phyloP scores from a whole-genome alignment of 2,329 filamentous ascomycete genomes.

The Arachnomyces sp. region DNA sequence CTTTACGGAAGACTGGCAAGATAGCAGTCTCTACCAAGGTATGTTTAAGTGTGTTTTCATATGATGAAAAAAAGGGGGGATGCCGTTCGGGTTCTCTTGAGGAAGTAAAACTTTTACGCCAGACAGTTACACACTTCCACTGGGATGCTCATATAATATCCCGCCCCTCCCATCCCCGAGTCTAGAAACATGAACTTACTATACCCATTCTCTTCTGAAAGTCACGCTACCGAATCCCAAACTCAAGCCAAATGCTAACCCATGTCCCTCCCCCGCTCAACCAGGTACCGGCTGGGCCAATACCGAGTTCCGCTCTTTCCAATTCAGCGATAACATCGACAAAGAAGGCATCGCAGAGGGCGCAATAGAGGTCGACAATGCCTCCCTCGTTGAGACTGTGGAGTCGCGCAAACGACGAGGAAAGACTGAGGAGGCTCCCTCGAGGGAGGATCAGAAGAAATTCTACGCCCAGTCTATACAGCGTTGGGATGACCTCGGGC shows the following conservation, averaged over 20 bases:
- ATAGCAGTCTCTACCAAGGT: constrained; percentile 42
- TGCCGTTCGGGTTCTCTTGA: no score
- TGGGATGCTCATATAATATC: no score
- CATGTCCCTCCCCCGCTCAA: constrained; percentile 11
- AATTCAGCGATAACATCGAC: constrained; percentile 49
- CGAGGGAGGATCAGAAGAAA: constrained; percentile 29
- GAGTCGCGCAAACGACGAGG: constrained; percentile 36
- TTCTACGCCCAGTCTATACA: constrained; percentile 33
- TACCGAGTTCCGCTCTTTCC: constrained; percentile 62
- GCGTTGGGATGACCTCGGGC: constrained; percentile 36
- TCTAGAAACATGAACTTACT: constrained; percentile 3
- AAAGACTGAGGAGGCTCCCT: constrained; percentile 24
- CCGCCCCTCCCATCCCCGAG: neutral
- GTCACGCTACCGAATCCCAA: constrained; percentile 14
- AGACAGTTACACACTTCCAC: no score
- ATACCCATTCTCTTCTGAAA: constrained; percentile 7
- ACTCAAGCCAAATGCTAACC: constrained; percentile 15
- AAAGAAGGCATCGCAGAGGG: constrained; percentile 37
- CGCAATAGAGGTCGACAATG: constrained; percentile 30
- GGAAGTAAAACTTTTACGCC: neutral
- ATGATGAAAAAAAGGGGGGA: no score
- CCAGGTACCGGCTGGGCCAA: constrained; percentile 66
- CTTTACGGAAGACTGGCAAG: constrained; percentile 72
- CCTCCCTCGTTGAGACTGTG: constrained; percentile 32
- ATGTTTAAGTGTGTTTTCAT: constrained; percentile 10